A percentile compares a stretch with the other conserved stretches of the same genome.
Conservation (phyloP, 2,329 filamentous ascomycete genomes). For the Hirsutella minnesotensis region DNA sequence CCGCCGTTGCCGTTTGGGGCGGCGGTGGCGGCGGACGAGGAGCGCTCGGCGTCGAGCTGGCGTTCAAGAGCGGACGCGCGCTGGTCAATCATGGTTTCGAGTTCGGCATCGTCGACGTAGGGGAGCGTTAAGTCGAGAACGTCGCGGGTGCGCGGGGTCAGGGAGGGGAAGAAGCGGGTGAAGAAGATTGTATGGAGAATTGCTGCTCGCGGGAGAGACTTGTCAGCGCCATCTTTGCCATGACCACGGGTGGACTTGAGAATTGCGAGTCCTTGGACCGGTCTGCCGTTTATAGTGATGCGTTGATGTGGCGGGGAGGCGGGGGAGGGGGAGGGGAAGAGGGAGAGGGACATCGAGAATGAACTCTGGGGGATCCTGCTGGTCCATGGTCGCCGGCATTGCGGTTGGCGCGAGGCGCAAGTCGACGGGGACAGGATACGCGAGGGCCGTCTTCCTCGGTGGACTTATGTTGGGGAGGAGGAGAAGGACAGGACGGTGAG, state of each 20-base stretch:
- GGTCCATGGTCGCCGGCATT: conserved; percentile 8
- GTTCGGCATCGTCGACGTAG: conserved; percentile 77
- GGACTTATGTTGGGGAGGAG: too few relatives aligned
- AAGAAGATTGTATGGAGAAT: conserved; percentile 98
- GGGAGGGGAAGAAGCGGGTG: conserved; percentile 88
- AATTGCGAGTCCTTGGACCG: too few relatives aligned
- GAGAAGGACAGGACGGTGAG: too few relatives aligned
- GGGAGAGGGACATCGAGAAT: conserved; percentile 51
- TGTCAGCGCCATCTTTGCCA: neutral
- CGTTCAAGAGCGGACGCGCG: conserved; percentile 69
- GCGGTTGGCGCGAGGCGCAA: neutral
- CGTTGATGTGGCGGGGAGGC: neutral
- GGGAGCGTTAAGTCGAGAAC: conserved; percentile 85
- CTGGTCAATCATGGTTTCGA: conserved; percentile 88
- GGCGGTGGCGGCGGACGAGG: conserved; percentile 13
- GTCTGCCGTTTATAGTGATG: neutral
- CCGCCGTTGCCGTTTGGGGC: conserved; percentile 36
- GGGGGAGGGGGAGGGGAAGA: too few relatives aligned
- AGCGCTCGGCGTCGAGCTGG: conserved; percentile 54
- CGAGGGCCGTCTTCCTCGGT: too few relatives aligned
- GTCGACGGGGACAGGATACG: too few relatives aligned
- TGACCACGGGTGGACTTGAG: too few relatives aligned
- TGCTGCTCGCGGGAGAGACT: too few relatives aligned
- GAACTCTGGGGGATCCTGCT: conserved; percentile 64
- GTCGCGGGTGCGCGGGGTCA: conserved; percentile 73